A percentile compares a stretch with the other conserved stretches of the same genome.
phyloP scores from a whole-genome alignment of 164 flowering plant species.

The Umbilicus rupestris region DNA sequence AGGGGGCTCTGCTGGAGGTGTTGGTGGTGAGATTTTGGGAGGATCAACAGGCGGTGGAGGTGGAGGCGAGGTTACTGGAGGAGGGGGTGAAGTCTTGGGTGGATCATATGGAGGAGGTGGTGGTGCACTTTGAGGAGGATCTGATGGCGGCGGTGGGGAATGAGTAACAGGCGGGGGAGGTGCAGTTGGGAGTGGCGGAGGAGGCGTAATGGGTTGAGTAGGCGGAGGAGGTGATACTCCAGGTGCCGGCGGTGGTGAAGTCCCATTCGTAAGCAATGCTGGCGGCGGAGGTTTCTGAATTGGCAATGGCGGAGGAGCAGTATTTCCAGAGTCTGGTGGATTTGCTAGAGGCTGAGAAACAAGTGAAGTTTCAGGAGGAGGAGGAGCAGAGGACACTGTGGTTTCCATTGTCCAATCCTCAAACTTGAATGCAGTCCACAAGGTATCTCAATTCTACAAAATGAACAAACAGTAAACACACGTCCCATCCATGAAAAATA shows the following conservation, averaged over 20 bases:
- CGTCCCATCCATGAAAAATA: background rate
- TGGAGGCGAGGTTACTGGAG: too few species aligned
- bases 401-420: background rate
- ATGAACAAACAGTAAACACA: background rate
- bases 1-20: conserved; percentile 16
- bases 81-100: background rate
- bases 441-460: background rate
- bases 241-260: background rate
- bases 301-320: conserved; percentile 12
- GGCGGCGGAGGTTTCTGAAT: background rate
- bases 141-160: background rate
- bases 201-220: background rate
- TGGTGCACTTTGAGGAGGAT: background rate
- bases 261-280: background rate
- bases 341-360: background rate
- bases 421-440: background rate
- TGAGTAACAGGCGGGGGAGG: background rate
- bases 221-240: conserved; percentile 2
- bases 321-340: conserved; percentile 12
- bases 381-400: background rate
- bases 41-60: conserved; percentile 11
- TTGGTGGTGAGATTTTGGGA: conserved; percentile 12
- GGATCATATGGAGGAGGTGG: background rate
- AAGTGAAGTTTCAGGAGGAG: background rate
- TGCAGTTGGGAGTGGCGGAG: background rate